phyloP scores from a whole-genome alignment of 2,329 filamentous ascomycete genomes.

The Fusarium sp. region DNA sequence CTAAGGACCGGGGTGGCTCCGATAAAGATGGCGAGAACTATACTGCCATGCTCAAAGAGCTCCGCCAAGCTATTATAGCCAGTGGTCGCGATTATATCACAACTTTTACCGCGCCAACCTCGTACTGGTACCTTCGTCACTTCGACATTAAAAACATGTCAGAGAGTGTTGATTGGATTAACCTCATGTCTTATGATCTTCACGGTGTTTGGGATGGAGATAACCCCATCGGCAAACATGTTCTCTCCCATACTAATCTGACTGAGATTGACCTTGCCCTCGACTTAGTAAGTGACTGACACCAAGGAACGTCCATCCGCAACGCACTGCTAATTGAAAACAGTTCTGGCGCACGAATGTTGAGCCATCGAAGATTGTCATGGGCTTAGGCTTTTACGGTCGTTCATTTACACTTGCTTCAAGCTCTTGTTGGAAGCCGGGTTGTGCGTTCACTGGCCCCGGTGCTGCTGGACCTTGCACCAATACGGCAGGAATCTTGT shows the following conservation, averaged over 20 bases:
- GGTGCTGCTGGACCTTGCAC: background rate
- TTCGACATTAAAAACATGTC: conserved; percentile 32
- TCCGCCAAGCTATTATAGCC: background rate
- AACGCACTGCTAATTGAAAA: background rate
- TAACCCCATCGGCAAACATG: conserved; percentile 45
- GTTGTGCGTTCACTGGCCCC: background rate
- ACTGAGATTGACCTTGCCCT: conserved; percentile 52
- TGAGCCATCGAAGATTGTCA: background rate
- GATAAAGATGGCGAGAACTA: conserved; percentile 36
- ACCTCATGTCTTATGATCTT: conserved; percentile 56
- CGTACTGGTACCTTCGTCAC: conserved; percentile 45
- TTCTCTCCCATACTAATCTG: conserved; percentile 57
- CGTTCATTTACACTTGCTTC: background rate
- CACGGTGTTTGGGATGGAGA: conserved; percentile 54
- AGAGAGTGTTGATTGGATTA: conserved; percentile 49
- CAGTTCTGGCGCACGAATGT: background rate
- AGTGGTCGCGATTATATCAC: background rate
- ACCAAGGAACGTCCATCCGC: background rate
- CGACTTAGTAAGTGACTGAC: background rate
- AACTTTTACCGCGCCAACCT: conserved; percentile 38
- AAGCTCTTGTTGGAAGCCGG: background rate
- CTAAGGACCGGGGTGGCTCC: conserved; percentile 35
- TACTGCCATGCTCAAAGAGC: background rate
- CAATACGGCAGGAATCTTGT: background rate
- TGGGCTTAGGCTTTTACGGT: background rate